These are phyloP conservation scores for Trypanosoma cruzi DNA, from an alignment of 208 protist species.

Conservation along the genomic window DNA sequence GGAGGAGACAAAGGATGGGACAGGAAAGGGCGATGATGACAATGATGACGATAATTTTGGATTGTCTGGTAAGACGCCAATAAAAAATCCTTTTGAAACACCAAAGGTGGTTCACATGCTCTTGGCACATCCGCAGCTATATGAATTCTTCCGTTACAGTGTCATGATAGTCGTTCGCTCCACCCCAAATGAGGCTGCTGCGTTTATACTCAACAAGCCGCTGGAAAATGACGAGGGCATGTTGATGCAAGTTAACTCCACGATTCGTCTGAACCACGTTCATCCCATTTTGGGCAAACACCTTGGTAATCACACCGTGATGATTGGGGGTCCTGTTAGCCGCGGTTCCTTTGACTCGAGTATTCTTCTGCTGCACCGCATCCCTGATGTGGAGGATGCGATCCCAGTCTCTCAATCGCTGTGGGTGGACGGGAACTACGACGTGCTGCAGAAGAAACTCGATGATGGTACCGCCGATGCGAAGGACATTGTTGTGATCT, in stretches of 20 bases:
- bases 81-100: slow-evolving; percentile 21
- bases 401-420: slow-evolving; percentile 53
- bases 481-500: slow-evolving; percentile 73
- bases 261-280: slow-evolving; percentile 42
- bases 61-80: neutral
- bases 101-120: slow-evolving; percentile 70
- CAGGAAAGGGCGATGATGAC: slow-evolving; percentile 9
- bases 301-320: slow-evolving; percentile 63
- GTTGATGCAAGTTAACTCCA: slow-evolving; percentile 48
- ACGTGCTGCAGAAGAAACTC: slow-evolving; percentile 62
- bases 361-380: slow-evolving; percentile 71
- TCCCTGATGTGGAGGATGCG: slow-evolving; percentile 63
- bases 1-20: slow-evolving; percentile 20
- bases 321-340: slow-evolving; percentile 80
- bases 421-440: slow-evolving; percentile 79
- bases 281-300: slow-evolving; percentile 68
- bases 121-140: slow-evolving; percentile 67
- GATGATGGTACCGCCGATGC: slow-evolving; percentile 46
- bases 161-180: slow-evolving; percentile 72
- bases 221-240: slow-evolving; percentile 55
- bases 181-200: slow-evolving; percentile 60
- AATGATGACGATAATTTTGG: neutral
- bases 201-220: slow-evolving; percentile 75
- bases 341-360: slow-evolving; percentile 67
- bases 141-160: slow-evolving; percentile 67